phyloP scores from a whole-genome alignment of 257 asterid genomes.

The Capsicum baccatum region DNA sequence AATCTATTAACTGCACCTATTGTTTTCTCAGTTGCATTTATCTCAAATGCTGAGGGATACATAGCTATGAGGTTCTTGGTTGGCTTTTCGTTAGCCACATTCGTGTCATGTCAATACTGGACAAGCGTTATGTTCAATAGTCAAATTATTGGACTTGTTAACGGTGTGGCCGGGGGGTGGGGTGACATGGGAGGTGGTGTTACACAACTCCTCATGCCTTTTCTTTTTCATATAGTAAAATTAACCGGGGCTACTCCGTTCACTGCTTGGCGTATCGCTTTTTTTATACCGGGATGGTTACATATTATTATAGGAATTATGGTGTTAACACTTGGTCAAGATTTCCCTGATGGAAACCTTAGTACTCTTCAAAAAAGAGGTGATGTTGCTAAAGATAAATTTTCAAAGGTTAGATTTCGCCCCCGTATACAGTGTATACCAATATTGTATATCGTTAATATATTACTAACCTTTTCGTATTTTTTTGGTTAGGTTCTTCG shows the following conservation, averaged over 20 bases:
- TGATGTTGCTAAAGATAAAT: conserved; percentile 51
- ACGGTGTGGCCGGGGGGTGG: conserved; percentile 69
- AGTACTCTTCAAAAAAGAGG: conserved; percentile 56
- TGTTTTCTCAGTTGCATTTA: conserved; percentile 55
- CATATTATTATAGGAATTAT: conserved; percentile 55
- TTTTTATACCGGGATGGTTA: conserved; percentile 60
- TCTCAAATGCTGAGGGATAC: conserved; percentile 50
- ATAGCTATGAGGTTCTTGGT: conserved; percentile 62
- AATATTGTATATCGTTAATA: neutral
- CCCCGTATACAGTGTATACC: neutral
- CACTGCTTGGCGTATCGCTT: conserved; percentile 67
- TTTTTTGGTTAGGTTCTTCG: conserved; percentile 38
- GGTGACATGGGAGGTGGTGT: conserved; percentile 68
- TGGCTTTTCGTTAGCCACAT: conserved; percentile 62
- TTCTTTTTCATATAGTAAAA: conserved; percentile 47
- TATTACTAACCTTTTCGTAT: neutral
- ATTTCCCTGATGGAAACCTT: conserved; percentile 69
- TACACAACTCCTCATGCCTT: conserved; percentile 65
- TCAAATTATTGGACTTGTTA: conserved; percentile 55
- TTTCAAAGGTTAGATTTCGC: conserved; percentile 39
- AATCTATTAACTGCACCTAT: conserved; percentile 56
- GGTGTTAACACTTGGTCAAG: conserved; percentile 59
- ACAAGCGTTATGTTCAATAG: conserved; percentile 59
- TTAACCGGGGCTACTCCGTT: conserved; percentile 50
- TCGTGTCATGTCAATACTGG: conserved; percentile 69